These are phyloP conservation scores for Silybum marianum DNA, from an alignment of 129 eudicot genomes.

Conservation along the genomic window DNA sequence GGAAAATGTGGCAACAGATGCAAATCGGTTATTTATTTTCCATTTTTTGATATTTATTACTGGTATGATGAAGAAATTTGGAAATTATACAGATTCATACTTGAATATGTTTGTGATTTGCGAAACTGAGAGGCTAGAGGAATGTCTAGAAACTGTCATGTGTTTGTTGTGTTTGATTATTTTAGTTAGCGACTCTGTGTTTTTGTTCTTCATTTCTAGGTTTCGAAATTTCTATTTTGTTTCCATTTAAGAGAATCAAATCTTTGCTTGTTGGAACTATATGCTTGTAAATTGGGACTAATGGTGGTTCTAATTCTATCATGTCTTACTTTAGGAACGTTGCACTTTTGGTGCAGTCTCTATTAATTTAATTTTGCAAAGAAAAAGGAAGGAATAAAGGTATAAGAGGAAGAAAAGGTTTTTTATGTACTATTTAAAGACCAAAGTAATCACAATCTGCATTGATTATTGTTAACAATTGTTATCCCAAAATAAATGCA, in stretches of 20 bases:
- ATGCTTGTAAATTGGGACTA: conserved; percentile 2
- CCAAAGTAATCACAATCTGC: not conserved
- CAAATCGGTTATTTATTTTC: not conserved
- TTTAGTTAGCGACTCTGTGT: not conserved
- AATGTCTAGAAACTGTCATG: not conserved
- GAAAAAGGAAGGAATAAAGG: conserved; percentile 1
- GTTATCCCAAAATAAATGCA: conserved; percentile 5
- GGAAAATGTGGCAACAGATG: not conserved
- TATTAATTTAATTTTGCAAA: not conserved
- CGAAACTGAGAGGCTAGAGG: not conserved
- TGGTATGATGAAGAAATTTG: not conserved
- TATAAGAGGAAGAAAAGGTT: not conserved
- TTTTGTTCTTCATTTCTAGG: not conserved
- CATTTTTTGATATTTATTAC: not conserved
- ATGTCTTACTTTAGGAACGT: not conserved
- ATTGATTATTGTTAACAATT: conserved; percentile 5
- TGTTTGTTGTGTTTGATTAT: not conserved
- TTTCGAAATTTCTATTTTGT: not conserved
- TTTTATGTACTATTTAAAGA: conserved; percentile 1
- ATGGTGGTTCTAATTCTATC: not conserved
- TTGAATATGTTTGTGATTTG: not conserved
- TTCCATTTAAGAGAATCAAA: not conserved
- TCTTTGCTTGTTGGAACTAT: not conserved
- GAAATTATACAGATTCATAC: not conserved
- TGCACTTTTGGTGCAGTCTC: not conserved